Base-by-base conservation (phyloP, 805 yeast genomes). In the Tetrapisispora phaffii region DNA sequence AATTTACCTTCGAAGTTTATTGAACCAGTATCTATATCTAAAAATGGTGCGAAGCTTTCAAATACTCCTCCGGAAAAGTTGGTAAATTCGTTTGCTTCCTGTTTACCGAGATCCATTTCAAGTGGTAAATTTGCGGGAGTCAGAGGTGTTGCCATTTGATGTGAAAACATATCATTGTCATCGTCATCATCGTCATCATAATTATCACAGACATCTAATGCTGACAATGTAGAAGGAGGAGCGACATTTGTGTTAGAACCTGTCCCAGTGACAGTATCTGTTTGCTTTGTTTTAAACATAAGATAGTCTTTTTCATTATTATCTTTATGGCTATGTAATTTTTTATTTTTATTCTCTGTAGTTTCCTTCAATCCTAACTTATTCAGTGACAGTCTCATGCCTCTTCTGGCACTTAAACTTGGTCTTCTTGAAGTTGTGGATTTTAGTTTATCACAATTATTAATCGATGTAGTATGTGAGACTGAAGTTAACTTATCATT, bases 1-100 rank as follows among this genome's bases (percentile, higher is more conserved):
- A 96, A 86, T 61, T 93, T 93, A 15, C 96, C 97, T 1, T 89
- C 82, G 63, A 93, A 93, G 56, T 86, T 89, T 47, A 93, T 73
- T 3, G 89, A 79, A 4, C 98, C 97, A 0, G 95, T 82, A 58
- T 87, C 85, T 53, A 90, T 81, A 64, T 93, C 97, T 42, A 93
- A 76, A 59, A 86, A 89, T 58, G 86, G 82, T 16, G 47, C 35
- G 62, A 85, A 90, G 59, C 82, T 80, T 9, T 88, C 82, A 68
- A 93, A 89, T 42, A 82, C 63, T 15, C 88, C 88, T 44, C 60
- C 54, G 47, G 7, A 19, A 49, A 35, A 39, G 41, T n/a, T n/a
- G n/a, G n/a, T n/a, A n/a, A n/a, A n/a, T n/a, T n/a, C n/a, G n/a
- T n/a, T n/a, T n/a, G n/a, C n/a, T n/a, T 34, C 24, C 47, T 50